These are phyloP conservation scores for Penicillium sp. DNA, from an alignment of 2,329 filamentous ascomycete species.

Conservation along the genomic window DNA sequence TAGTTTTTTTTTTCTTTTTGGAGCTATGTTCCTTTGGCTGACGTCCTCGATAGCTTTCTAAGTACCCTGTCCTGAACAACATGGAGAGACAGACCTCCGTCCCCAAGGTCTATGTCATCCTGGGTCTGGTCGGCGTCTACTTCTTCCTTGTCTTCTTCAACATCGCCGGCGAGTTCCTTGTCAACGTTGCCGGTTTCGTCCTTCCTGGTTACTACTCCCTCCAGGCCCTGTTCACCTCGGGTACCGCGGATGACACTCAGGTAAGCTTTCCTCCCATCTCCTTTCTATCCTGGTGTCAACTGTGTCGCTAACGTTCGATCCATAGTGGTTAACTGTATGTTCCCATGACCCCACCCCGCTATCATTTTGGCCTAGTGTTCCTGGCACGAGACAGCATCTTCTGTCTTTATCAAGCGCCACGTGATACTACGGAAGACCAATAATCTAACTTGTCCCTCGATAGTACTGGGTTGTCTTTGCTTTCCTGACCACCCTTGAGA, in stretches of 20 bases:
- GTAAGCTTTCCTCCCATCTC: conserved; percentile 39
- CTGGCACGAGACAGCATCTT: conserved; percentile 9
- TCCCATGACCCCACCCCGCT: conserved; percentile 18
- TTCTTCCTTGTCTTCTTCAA: conserved; percentile 73
- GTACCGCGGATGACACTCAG: conserved; percentile 65
- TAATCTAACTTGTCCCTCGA: conserved; percentile 12
- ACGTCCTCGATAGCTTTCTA: conserved; percentile 56
- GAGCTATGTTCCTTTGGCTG: conserved; percentile 1
- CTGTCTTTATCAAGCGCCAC: conserved; percentile 21
- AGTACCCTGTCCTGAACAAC: conserved; percentile 67
- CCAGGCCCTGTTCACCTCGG: conserved; percentile 61
- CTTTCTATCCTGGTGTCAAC: background rate
- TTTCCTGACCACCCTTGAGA: conserved; percentile 66
- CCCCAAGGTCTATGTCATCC: conserved; percentile 67
- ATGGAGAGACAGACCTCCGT: conserved; percentile 68
- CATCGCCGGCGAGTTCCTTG: conserved; percentile 67
- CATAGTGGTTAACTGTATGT: conserved; percentile 62
- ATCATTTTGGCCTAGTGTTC: background rate
- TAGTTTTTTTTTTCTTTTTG: background rate
- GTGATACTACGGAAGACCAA: conserved; percentile 20
- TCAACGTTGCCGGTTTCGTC: conserved; percentile 66
- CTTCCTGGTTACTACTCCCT: conserved; percentile 68
- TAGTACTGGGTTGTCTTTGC: conserved; percentile 70
- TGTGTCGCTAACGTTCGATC: conserved; percentile 17
- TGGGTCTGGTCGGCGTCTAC: conserved; percentile 65